Base-by-base conservation (phyloP, 306 rosid species). In the Dalbergia oliveri region DNA sequence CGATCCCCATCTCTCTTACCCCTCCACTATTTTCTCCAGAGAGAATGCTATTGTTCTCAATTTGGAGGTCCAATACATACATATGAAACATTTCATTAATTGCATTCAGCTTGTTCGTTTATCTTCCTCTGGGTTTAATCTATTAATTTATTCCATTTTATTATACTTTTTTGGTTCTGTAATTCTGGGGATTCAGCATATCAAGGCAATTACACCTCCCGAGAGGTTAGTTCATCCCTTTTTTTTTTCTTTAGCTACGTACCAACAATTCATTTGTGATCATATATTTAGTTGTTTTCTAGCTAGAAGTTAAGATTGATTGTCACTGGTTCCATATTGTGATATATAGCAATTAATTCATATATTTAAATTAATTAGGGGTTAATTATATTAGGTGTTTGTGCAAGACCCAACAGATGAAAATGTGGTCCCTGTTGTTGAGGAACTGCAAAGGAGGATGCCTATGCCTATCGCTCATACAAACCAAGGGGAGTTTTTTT, bases 141-240 rank as follows among this genome's bases (percentile, higher is more conserved):
- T 26, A 26, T 26, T 26, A 26, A 11, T 16, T 35, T 18, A 0
- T 10, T 11, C 54, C n/a, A 4, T 9, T 3, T 37, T 26, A 26
- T 26, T 26, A 47, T 47, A 3, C 12, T 9, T 51, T 57, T 3
- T 43, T 4, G 4, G 3, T 41, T 2, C 19, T 9, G 2, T 26
- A 10, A 11, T 37, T 44, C 19, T 23, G 13, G 81, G 43, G 6
- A 41, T 79, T 35, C 97, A 95, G 99, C 99, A 95, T 87, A 90
- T 93, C 84, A 95, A 95, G 79, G 99, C 99, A 44, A 93, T 95
- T 66, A 95, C 78, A 95, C 99, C 0, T 96, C 98, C 9, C 96
- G 93, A 39, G 98, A 95, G 97, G 99, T 95, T 79, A 43, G 88
- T 61, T 76, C 0, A 4, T 8, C 10, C 79, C n/a, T n/a, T n/a